A percentile compares a stretch with the other conserved stretches of the same genome.
These are phyloP conservation scores for Leptosphaerulina australis DNA, from an alignment of 2,329 filamentous ascomycete genomes.

Conservation along the genomic window DNA sequence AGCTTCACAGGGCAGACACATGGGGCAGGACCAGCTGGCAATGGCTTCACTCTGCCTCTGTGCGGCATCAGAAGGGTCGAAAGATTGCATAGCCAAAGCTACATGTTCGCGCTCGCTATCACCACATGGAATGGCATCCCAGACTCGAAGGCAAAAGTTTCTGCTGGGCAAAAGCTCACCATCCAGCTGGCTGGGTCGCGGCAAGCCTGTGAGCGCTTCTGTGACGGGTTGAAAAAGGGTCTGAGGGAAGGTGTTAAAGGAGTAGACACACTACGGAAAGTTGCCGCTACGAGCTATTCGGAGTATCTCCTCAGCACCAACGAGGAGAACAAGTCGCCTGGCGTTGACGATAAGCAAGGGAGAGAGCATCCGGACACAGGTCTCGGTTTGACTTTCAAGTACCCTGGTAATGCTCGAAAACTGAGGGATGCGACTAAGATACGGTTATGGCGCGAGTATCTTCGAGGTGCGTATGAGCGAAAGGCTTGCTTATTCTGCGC, in stretches of 20 bases:
- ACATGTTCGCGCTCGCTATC: conserved; percentile 89
- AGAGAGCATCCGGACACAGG: conserved; percentile 83
- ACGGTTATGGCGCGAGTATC: conserved; percentile 94
- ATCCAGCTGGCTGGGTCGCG: conserved; percentile 89
- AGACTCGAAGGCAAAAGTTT: conserved; percentile 50
- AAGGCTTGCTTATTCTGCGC: conserved; percentile 14
- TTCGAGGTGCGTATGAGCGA: conserved; percentile 60
- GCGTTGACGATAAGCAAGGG: conserved; percentile 52
- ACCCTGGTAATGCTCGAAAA: conserved; percentile 93
- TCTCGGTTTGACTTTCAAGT: conserved; percentile 88
- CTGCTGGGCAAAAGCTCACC: conserved; percentile 80
- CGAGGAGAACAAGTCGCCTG: conserved; percentile 41
- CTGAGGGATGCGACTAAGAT: conserved; percentile 95
- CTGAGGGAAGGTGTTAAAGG: conserved; percentile 85
- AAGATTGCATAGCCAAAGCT: conserved; percentile 88
- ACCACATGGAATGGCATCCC: conserved; percentile 84
- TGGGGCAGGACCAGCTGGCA: conserved; percentile 88
- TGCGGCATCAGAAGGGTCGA: conserved; percentile 92
- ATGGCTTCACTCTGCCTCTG: conserved; percentile 93
- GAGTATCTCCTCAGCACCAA: conserved; percentile 60
- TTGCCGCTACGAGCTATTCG: conserved; percentile 87
- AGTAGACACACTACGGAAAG: conserved; percentile 80
- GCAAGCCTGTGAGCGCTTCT: conserved; percentile 91
- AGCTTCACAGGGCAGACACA: conserved; percentile 92
- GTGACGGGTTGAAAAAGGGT: conserved; percentile 91